Percentiles rank a stretch among this genome's conserved stretches.
These are phyloP conservation scores for Leccinum pseudoinsigne DNA, from an alignment of 1,284 basidiomycete genomes.

Conservation along the genomic window DNA sequence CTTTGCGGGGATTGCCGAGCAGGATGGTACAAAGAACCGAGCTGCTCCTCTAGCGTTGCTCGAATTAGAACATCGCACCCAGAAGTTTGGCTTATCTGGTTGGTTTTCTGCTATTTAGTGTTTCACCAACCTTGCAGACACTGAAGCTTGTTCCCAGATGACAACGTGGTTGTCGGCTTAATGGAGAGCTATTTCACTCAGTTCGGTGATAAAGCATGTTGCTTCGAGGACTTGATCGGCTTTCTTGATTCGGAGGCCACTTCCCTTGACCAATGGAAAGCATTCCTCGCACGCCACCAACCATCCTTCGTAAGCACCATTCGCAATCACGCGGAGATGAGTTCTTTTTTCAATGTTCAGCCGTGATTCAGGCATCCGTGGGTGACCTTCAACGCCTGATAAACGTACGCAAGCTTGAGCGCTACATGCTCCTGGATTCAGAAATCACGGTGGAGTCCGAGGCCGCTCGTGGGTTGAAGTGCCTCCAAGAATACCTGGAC, in stretches of 20 bases:
- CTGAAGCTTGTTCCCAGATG: conserved; percentile 37
- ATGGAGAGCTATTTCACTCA: conserved; percentile 69
- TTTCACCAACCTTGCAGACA: neutral
- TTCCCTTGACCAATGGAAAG: conserved; percentile 51
- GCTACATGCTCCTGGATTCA: conserved; percentile 50
- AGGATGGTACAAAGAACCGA: conserved; percentile 61
- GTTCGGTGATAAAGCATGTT: conserved; percentile 81
- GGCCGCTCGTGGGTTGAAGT: conserved; percentile 47
- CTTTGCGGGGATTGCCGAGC: conserved; percentile 53
- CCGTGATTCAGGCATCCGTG: conserved; percentile 41
- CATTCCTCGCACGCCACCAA: conserved; percentile 51
- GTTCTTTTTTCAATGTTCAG: conserved; percentile 16
- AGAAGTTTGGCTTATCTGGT: conserved; percentile 46
- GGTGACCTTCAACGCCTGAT: conserved; percentile 58
- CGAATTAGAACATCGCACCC: conserved; percentile 66
- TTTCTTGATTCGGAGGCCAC: conserved; percentile 55
- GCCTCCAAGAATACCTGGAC: conserved; percentile 59
- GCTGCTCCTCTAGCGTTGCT: conserved; percentile 69
- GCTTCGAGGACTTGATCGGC: conserved; percentile 79
- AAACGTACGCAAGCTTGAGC: conserved; percentile 72
- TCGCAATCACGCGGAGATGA: conserved; percentile 11
- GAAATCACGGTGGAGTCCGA: conserved; percentile 60
- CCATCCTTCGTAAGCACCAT: conserved; percentile 48
- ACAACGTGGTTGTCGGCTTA: conserved; percentile 42
- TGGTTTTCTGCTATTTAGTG: conserved; percentile 18